Evolutionary conservation across 257 asterid species (phyloP).

Genomic region (Ilex asprella): DNA sequence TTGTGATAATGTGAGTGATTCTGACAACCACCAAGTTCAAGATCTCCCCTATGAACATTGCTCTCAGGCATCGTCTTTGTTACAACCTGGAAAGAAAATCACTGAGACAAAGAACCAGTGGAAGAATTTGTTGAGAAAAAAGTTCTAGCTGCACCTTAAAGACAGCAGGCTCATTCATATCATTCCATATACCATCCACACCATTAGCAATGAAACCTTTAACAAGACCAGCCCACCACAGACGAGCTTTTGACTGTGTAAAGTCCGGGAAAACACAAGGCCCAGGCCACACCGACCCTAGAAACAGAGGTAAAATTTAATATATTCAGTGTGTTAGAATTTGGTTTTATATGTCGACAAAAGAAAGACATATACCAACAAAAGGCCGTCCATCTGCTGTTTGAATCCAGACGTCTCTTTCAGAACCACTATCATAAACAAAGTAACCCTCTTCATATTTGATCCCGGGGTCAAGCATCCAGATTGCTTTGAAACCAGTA

Average conservation of each 20-base stretch:
- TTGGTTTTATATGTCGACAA: neutral
- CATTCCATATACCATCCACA: constrained; percentile 99
- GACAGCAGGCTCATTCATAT: constrained; percentile 96
- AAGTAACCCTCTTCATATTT: constrained; percentile 78
- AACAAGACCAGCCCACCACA: constrained; percentile 94
- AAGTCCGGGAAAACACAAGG: constrained; percentile 95
- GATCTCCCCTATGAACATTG: constrained; percentile 85
- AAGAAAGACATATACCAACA: constrained; percentile 34
- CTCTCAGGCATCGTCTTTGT: constrained; percentile 97
- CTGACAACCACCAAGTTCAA: constrained; percentile 79
- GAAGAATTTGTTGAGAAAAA: constrained; percentile 8
- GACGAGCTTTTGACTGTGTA: constrained; percentile 69
- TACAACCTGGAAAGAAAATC: constrained; percentile 51
- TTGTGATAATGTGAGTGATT: constrained; percentile 88
- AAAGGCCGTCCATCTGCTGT: constrained; percentile 69
- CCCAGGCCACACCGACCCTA: constrained; percentile 99
- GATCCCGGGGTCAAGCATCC: constrained; percentile 99
- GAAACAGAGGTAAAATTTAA: constrained; percentile 14
- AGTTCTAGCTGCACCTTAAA: constrained; percentile 62
- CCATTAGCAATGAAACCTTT: constrained; percentile 70
- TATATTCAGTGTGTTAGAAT: constrained; percentile 2
- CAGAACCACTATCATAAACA: constrained; percentile 78
- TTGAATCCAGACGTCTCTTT: constrained; percentile 80
- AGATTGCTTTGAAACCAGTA: constrained; percentile 85
- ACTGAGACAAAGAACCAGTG: constrained; percentile 13